Percentiles rank a stretch among this genome's conserved stretches.
Conservation (phyloP, 331 rosid genomes). For the Stylosanthes scabra region DNA sequence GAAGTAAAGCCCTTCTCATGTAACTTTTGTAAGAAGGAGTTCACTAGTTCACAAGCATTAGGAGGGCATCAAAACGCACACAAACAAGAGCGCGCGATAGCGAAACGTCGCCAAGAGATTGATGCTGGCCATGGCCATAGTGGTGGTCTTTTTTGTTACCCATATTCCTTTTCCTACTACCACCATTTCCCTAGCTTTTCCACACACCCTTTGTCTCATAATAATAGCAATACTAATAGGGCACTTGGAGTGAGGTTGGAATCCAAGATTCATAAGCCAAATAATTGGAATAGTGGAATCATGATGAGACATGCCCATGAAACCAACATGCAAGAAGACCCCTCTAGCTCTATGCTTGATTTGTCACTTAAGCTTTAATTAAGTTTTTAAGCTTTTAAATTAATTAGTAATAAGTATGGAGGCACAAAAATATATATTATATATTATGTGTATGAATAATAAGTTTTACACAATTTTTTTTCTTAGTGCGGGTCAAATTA, state of each 20-base stretch:
- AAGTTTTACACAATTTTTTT: too few species aligned
- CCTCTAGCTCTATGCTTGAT: conserved; percentile 37
- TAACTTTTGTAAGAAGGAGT: conserved; percentile 69
- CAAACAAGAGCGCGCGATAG: conserved; percentile 72
- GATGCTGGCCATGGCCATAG: not conserved
- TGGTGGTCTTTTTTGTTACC: conserved; percentile 26
- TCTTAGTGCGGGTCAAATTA: too few species aligned
- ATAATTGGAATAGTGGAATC: not conserved
- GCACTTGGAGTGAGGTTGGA: conserved; percentile 58
- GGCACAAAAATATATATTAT: too few species aligned
- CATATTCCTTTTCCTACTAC: conserved; percentile 26
- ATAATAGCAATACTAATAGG: too few species aligned
- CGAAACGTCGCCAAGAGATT: conserved; percentile 60
- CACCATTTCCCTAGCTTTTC: conserved; percentile 35
- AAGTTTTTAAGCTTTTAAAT: not conserved
- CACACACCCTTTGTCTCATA: conserved; percentile 14
- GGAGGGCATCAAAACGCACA: conserved; percentile 95
- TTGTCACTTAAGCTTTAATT: conserved; percentile 60
- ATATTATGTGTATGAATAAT: too few species aligned
- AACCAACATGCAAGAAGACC: conserved; percentile 1
- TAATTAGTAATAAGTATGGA: too few species aligned
- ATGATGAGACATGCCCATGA: conserved; percentile 24
- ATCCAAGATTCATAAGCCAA: conserved; percentile 67
- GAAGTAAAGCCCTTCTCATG: conserved; percentile 57
- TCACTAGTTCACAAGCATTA: conserved; percentile 77